These are phyloP conservation scores for Vanrija pseudolonga DNA, from an alignment of 1,284 basidiomycete species.

Conservation along the genomic window DNA sequence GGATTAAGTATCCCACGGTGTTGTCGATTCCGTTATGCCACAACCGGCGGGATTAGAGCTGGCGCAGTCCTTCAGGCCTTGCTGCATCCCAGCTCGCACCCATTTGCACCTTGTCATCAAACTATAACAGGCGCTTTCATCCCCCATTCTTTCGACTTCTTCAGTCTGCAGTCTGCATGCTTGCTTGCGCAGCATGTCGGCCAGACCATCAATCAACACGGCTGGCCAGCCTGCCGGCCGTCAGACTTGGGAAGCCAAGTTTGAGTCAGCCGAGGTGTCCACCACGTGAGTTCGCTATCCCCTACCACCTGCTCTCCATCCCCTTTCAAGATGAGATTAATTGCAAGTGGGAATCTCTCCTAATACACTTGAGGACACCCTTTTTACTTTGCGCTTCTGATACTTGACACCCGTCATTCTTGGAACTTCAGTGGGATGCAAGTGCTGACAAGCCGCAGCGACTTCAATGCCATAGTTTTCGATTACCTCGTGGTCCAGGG, in stretches of 20 bases:
- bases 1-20: too few species aligned
- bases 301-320: slow-evolving; percentile 8
- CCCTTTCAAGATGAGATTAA: slow-evolving; percentile 50
- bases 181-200: slow-evolving; percentile 10
- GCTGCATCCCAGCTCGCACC: background rate
- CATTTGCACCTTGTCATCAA: background rate
- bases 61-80: too few species aligned
- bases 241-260: slow-evolving; percentile 50
- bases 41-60: too few species aligned
- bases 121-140: background rate
- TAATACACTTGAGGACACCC: slow-evolving; percentile 53
- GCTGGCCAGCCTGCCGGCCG: slow-evolving; percentile 16
- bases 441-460: slow-evolving; percentile 55
- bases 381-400: slow-evolving; percentile 53
- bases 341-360: slow-evolving; percentile 62
- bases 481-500: slow-evolving; percentile 98
- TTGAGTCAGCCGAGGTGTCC: slow-evolving; percentile 51
- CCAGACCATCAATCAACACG: slow-evolving; percentile 8
- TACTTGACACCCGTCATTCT: slow-evolving; percentile 10
- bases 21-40: too few species aligned
- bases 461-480: slow-evolving; percentile 93
- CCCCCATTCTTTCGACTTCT: background rate
- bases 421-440: too few species aligned
- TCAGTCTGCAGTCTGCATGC: background rate
- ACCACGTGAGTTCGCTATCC: slow-evolving; percentile 52